These are phyloP conservation scores for Kazachstania viticola DNA, from an alignment of 805 yeast genomes.

Conservation along the genomic window DNA sequence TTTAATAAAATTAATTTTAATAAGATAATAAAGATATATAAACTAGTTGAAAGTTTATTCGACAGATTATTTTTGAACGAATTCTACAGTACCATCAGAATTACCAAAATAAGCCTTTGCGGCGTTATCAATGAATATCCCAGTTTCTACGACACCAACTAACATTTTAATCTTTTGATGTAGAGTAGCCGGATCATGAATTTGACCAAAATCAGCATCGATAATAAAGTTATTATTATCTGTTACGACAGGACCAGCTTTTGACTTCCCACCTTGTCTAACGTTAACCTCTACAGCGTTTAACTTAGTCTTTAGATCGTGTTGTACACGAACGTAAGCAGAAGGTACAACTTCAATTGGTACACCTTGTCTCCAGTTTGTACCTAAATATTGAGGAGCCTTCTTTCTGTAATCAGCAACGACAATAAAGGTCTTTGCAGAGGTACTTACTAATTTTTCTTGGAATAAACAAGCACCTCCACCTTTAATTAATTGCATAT, in stretches of 20 bases:
- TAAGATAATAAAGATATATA: too few species aligned
- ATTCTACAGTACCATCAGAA: slow-evolving; percentile 50
- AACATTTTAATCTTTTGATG: slow-evolving; percentile 58
- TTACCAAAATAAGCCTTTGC: slow-evolving; percentile 83
- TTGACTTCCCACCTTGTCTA: slow-evolving; percentile 80
- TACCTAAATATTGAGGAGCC: slow-evolving; percentile 56
- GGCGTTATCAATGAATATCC: slow-evolving; percentile 65
- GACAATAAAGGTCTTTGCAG: slow-evolving; percentile 63
- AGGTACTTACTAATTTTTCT: slow-evolving; percentile 84
- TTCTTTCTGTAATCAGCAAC: slow-evolving; percentile 91
- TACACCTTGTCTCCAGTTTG: slow-evolving; percentile 77
- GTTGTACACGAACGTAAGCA: slow-evolving; percentile 65
- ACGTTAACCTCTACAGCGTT: slow-evolving; percentile 50
- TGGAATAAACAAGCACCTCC: slow-evolving; percentile 98
- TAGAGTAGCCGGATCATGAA: slow-evolving; percentile 39
- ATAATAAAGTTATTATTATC: slow-evolving; percentile 90
- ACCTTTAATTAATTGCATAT: slow-evolving; percentile 84
- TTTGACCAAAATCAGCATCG: slow-evolving; percentile 85
- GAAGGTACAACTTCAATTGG: slow-evolving; percentile 93
- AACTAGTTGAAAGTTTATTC: too few species aligned
- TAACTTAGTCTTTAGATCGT: slow-evolving; percentile 38
- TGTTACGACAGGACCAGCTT: slow-evolving; percentile 95
- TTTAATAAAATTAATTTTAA: too few species aligned
- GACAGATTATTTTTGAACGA: slow-evolving; percentile 18
- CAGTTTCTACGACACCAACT: slow-evolving; percentile 95